Evolutionary conservation across 2,329 filamentous ascomycete species (phyloP).

Genomic region (Arthrocladium fulminans): DNA sequence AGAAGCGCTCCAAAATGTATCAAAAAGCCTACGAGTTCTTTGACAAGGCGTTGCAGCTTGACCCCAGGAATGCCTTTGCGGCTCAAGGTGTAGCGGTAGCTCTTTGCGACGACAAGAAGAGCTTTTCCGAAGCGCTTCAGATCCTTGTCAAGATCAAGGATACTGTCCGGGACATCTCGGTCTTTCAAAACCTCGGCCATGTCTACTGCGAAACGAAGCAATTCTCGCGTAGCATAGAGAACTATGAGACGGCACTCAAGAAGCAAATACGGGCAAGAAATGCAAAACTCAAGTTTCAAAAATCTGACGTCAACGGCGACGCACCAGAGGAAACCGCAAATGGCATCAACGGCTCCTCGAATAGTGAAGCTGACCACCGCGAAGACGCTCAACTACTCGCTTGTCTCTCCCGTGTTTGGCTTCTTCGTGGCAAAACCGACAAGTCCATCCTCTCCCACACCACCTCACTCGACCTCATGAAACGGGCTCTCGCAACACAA

Average conservation of each 20-base stretch:
- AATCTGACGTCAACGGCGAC: conserved; percentile 1
- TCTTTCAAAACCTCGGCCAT: conserved; percentile 89
- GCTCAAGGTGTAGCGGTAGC: conserved; percentile 94
- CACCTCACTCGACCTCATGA: conserved; percentile 54
- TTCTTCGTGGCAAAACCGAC: conserved; percentile 67
- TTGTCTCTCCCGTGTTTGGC: conserved; percentile 80
- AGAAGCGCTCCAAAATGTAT: conserved; percentile 80
- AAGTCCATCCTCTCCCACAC: conserved; percentile 54
- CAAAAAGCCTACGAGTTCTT: conserved; percentile 95
- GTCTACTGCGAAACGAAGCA: conserved; percentile 86
- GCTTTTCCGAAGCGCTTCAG: conserved; percentile 69
- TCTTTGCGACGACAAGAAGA: conserved; percentile 87
- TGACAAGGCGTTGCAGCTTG: conserved; percentile 91
- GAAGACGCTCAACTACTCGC: conserved; percentile 64
- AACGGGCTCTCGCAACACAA: conserved; percentile 62
- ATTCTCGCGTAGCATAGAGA: conserved; percentile 84
- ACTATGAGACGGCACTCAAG: conserved; percentile 74
- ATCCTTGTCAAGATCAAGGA: conserved; percentile 88
- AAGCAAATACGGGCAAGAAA: conserved; percentile 10
- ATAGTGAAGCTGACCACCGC: background rate
- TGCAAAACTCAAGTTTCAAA: background rate
- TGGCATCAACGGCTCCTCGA: conserved; percentile 4
- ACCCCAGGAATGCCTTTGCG: conserved; percentile 89
- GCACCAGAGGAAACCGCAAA: background rate
- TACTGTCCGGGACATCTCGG: conserved; percentile 75